phyloP scores from a whole-genome alignment of 2,329 filamentous ascomycete species.

The Monosporascus sp. region DNA sequence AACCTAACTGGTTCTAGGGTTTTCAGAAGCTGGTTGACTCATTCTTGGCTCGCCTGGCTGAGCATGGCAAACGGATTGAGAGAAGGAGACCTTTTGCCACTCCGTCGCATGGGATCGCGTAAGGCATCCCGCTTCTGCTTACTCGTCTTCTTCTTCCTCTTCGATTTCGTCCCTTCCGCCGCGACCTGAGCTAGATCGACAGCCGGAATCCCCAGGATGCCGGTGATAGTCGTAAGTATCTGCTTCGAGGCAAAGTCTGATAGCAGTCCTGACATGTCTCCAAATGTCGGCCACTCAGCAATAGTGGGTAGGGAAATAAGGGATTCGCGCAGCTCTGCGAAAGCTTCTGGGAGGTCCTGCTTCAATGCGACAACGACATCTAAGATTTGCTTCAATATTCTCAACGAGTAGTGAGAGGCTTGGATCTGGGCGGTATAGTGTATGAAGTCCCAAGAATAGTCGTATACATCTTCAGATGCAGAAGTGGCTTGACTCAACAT shows the following conservation, averaged over 20 bases:
- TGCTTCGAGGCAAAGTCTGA: constrained; percentile 5
- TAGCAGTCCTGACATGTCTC: constrained; percentile 12
- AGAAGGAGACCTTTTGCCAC: constrained; percentile 8
- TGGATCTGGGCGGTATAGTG: constrained; percentile 59
- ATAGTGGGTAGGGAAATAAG: constrained; percentile 18
- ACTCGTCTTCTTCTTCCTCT: constrained; percentile 4
- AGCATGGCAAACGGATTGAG: constrained; percentile 20
- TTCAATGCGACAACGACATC: constrained; percentile 14
- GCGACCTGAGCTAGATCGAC: neutral
- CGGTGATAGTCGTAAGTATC: constrained; percentile 8
- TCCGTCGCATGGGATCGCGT: constrained; percentile 1
- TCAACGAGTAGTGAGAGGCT: constrained; percentile 56
- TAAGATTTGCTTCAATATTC: constrained; percentile 48
- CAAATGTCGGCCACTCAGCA: constrained; percentile 21
- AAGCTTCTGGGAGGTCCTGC: constrained; percentile 5
- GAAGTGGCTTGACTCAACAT: constrained; percentile 22
- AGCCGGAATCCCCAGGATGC: constrained; percentile 12
- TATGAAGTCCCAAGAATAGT: constrained; percentile 49
- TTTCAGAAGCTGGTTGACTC: neutral
- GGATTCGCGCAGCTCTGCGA: constrained; percentile 11
- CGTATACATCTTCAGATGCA: constrained; percentile 23
- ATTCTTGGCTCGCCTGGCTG: constrained; percentile 7
- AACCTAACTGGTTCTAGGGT: too few relatives aligned
- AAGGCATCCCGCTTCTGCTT: constrained; percentile 4
- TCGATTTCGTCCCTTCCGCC: neutral